phyloP scores from a whole-genome alignment of 2,329 filamentous ascomycete genomes.

The Aureobasidium sp. region DNA sequence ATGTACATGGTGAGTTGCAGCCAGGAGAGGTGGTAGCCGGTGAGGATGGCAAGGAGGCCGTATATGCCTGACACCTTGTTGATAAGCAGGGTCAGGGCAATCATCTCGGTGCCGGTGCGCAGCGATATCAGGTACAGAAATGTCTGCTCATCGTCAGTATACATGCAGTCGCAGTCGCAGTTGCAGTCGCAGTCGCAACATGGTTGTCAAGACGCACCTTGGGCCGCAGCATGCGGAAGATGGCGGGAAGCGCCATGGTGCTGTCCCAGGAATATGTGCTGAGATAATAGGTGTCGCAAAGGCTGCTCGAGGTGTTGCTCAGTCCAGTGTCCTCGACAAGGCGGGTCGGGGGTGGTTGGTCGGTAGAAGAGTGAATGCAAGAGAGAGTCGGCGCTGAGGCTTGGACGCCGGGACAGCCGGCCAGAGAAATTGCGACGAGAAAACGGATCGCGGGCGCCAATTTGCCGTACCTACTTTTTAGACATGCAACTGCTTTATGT shows the following conservation, averaged over 20 bases:
- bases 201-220: conserved; percentile 6
- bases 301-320: neutral
- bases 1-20: conserved; percentile 88
- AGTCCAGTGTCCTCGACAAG: neutral
- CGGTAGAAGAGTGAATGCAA: neutral
- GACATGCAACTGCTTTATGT: neutral
- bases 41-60: conserved; percentile 80
- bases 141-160: conserved; percentile 3
- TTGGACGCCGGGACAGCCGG: conserved; percentile 1
- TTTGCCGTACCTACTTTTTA: neutral
- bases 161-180: neutral
- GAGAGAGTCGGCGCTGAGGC: neutral
- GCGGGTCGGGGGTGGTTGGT: neutral
- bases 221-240: conserved; percentile 19
- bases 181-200: neutral
- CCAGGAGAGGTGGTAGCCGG: conserved; percentile 73
- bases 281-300: neutral
- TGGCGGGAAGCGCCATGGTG: conserved; percentile 18
- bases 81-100: conserved; percentile 74
- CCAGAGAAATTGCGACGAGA: conserved; percentile 5
- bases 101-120: conserved; percentile 77
- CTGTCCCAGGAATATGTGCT: neutral
- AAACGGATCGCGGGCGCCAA: conserved; percentile 3
- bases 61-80: conserved; percentile 92
- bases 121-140: conserved; percentile 83